Conservation (phyloP, 2,329 filamentous ascomycete species). For the Lachnellula suecica region DNA sequence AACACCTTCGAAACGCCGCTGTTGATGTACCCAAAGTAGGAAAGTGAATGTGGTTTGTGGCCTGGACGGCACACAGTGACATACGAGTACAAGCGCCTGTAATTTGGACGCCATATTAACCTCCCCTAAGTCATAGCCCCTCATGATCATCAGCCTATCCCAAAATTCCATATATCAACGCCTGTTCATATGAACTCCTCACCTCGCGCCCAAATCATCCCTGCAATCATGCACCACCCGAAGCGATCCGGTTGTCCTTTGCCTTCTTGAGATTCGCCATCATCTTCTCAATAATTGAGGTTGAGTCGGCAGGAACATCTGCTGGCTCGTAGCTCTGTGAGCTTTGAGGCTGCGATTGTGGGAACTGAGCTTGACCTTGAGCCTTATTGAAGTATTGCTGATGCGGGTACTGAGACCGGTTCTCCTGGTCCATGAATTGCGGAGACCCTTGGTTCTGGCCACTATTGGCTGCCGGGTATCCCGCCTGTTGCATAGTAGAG, state of each 20-base stretch:
- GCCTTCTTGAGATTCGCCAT: constrained; percentile 48
- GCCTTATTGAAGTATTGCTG: constrained; percentile 24
- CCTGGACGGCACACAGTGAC: background rate
- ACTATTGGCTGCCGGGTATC: background rate
- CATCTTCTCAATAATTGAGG: constrained; percentile 50
- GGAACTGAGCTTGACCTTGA: background rate
- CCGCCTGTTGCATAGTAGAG: background rate
- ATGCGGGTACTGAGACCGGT: constrained; percentile 23
- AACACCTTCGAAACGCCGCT: background rate
- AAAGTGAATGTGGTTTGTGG: background rate
- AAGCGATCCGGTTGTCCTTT: background rate
- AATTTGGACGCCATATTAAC: no score
- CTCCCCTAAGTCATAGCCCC: constrained; percentile 1
- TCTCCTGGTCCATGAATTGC: background rate
- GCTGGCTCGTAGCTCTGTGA: constrained; percentile 23
- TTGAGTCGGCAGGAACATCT: constrained; percentile 32
- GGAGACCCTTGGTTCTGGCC: background rate
- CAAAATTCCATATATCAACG: background rate
- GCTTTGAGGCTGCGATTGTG: constrained; percentile 4
- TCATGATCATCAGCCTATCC: constrained; percentile 1
- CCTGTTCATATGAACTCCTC: background rate
- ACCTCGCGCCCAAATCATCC: no score
- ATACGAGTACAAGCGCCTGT: background rate
- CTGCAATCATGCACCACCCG: background rate
- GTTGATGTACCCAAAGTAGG: background rate